Percentiles rank a stretch among this genome's conserved stretches.
Evolutionary conservation across 305 asterid genomes (phyloP).

Genomic region (Solanum aculeatissimum): DNA sequence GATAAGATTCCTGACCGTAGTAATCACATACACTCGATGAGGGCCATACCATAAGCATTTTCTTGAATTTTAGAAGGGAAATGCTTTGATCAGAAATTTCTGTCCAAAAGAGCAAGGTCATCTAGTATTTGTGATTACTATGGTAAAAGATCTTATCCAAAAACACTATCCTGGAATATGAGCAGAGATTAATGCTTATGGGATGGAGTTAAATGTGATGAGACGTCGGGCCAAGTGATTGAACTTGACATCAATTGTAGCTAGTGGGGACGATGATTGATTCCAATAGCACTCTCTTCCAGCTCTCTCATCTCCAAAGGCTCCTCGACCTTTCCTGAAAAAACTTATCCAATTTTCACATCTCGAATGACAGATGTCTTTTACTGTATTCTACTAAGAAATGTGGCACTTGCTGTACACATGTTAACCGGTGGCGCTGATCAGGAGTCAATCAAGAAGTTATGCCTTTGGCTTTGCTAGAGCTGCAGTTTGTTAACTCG

Average conservation of each 20-base stretch:
- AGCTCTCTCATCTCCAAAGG: neutral
- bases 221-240: neutral
- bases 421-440: neutral
- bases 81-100: neutral
- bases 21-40: neutral
- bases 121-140: neutral
- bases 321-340: slow-evolving; percentile 1
- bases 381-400: neutral
- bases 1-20: neutral
- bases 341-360: neutral
- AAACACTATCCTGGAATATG: slow-evolving; percentile 1
- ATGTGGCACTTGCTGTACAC: neutral
- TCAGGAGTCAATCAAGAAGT: neutral
- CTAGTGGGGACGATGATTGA: neutral
- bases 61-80: slow-evolving; percentile 5
- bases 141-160: neutral
- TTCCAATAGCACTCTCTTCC: neutral
- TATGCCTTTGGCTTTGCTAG: neutral
- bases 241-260: neutral
- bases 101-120: neutral
- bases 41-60: neutral
- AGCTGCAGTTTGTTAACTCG: neutral
- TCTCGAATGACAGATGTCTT: neutral
- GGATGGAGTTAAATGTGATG: slow-evolving; percentile 1
- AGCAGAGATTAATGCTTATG: slow-evolving; percentile 3